Evolutionary conservation across 192 early-diverging fungal species (phyloP).

Genomic region (Rhizophagus sp.): DNA sequence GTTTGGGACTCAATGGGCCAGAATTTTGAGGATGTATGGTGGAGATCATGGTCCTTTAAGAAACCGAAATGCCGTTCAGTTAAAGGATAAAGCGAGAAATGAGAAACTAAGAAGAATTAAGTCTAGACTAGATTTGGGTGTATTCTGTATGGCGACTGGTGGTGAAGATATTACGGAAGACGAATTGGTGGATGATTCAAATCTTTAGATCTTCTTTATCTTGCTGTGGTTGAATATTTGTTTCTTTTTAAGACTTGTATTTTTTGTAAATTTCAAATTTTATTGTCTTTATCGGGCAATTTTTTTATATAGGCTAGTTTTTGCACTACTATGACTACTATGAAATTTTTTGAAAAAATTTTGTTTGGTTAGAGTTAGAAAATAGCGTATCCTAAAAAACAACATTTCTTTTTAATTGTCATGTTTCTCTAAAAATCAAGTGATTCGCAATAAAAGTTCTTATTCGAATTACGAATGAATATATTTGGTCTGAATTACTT

Average conservation of each 20-base stretch:
- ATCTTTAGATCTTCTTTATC: background rate
- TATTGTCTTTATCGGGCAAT: background rate
- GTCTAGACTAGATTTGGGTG: background rate
- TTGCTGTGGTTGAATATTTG: background rate
- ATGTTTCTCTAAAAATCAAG: background rate
- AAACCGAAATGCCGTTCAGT: background rate
- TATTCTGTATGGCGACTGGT: background rate
- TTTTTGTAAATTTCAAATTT: background rate
- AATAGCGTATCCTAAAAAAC: background rate
- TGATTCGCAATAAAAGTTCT: background rate
- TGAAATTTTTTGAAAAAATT: background rate
- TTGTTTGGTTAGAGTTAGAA: background rate
- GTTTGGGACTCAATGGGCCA: background rate
- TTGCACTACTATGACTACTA: background rate
- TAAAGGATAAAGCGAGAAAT: slow-evolving; percentile 4
- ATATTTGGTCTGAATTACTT: background rate
- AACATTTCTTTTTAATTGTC: background rate
- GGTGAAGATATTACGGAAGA: background rate
- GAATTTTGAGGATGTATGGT: background rate
- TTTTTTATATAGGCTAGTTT: background rate
- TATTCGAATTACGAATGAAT: background rate
- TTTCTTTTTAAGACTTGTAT: background rate
- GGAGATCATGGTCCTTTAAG: background rate
- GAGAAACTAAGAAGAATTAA: background rate
- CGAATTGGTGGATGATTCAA: background rate